Conservation (phyloP, 441 rosid genomes). For the Bruguiera hainesii region DNA sequence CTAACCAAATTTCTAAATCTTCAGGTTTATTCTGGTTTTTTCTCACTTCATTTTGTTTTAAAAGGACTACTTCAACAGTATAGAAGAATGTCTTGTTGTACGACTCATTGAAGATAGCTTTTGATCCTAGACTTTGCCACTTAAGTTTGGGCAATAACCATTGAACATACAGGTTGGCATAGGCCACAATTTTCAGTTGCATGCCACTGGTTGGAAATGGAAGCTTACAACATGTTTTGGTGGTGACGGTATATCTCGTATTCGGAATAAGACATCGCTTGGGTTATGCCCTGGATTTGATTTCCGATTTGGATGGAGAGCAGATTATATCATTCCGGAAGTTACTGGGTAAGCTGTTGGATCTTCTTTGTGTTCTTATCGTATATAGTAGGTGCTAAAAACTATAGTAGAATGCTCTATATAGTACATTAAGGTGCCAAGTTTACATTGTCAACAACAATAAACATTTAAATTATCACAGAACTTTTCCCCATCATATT, state of each 20-base stretch:
- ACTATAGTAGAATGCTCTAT: neutral
- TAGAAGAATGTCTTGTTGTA: neutral
- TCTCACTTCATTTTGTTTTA: neutral
- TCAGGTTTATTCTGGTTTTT: conserved; percentile 52
- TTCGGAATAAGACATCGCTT: conserved; percentile 73
- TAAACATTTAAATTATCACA: no score
- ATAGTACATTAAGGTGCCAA: neutral
- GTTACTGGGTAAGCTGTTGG: conserved; percentile 64
- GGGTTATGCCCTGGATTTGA: conserved; percentile 82
- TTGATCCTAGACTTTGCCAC: neutral
- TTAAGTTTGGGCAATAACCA: neutral
- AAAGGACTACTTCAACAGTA: neutral
- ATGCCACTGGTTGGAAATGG: conserved; percentile 91
- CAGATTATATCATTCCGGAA: conserved; percentile 88
- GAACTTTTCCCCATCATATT: no score
- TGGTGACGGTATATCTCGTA: conserved; percentile 75
- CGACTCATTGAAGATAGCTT: no score
- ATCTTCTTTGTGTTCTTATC: conserved; percentile 11
- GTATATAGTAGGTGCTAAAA: conserved; percentile 5
- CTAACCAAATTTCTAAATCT: conserved; percentile 77
- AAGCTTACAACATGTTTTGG: conserved; percentile 85
- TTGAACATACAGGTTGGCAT: conserved; percentile 60
- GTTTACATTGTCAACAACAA: neutral
- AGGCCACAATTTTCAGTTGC: conserved; percentile 74
- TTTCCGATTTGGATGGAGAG: conserved; percentile 89